Evolutionary conservation across 2,329 filamentous ascomycete species (phyloP), one percentile per base, ranked within the genome.

Genomic region (Stagonosporopsis vannaccii): DNA sequence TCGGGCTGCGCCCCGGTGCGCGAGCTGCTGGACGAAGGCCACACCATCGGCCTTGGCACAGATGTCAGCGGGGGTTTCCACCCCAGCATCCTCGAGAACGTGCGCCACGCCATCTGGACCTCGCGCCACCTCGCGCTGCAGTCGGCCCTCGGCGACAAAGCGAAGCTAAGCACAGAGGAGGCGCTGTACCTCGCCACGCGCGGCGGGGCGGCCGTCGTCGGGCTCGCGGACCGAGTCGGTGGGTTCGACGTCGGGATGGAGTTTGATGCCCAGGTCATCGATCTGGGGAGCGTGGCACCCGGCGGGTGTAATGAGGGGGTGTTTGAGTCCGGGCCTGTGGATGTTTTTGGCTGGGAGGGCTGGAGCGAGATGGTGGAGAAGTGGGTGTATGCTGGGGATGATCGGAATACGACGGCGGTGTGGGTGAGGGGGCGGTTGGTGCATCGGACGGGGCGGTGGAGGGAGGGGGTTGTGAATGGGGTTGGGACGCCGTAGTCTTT

Each of bases 331-430:
- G 87, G 89, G 0, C 87, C 88, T 42, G 91, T 97, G 0, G 92
- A 97, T 75, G 75, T 97, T 0, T 99, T 97, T 80, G 93, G 92
- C 1, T 92, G 89, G 85, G 94, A 98, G 82, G 85, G 72, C n/a
- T 96, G 90, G 91, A 86, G 89, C 35, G 91, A 98, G 69, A 86
- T 82, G 69, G 79, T 98, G 11, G 90, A 91, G 48, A 99, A 99
- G 81, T 99, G 95, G 95, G 81, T 98, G 59, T 99, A 90, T 78
- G 90, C 86, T 63, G 95, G 95, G 0, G 93, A 98, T 79, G 95
- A 98, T 77, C 82, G 94, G 65, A 98, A 98, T 75, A 94, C 92
- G 2, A 84, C 83, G 67, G 87, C 84, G 65, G 95, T 99, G 5
- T 99, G 94, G 94, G 92, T 98, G 1, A 87, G 84, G 72, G 95